Evolutionary conservation across 129 eudicot species (phyloP).

Genomic region (Flaveria brownii): DNA sequence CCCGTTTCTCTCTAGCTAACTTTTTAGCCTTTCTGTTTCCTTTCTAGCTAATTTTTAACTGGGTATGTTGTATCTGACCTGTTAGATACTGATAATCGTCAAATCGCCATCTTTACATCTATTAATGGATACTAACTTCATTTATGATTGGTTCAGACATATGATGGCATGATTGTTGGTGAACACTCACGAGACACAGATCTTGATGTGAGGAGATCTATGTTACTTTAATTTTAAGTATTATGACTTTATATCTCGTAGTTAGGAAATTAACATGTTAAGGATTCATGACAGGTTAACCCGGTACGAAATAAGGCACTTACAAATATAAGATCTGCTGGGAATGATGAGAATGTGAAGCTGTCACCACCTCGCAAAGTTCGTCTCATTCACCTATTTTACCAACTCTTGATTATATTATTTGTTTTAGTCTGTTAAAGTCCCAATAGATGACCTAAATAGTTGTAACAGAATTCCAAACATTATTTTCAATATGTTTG

Average conservation of each 20-base stretch:
- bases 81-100: not conserved
- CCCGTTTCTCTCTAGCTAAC: not conserved
- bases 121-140: not conserved
- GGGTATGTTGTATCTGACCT: no score
- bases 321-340: slow-evolving; percentile 71
- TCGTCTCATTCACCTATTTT: slow-evolving; percentile 30
- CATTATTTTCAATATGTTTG: not conserved
- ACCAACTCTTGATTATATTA: not conserved
- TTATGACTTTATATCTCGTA: not conserved
- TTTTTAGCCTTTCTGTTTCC: not conserved
- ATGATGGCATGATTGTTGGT: slow-evolving; percentile 98
- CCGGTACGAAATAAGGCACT: slow-evolving; percentile 87
- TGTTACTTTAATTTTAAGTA: not conserved
- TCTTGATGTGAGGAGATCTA: slow-evolving; percentile 75
- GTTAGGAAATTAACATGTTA: slow-evolving; percentile 3
- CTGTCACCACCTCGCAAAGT: slow-evolving; percentile 92
- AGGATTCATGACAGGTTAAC: slow-evolving; percentile 58
- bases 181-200: slow-evolving; percentile 97
- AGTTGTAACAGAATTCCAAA: not conserved
- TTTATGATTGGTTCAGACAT: slow-evolving; percentile 61
- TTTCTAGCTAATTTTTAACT: not conserved
- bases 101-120: not conserved
- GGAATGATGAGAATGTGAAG: slow-evolving; percentile 92
- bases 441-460: not conserved
- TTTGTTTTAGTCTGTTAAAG: not conserved